A percentile compares a stretch with the other conserved stretches of the same genome.
These are phyloP conservation scores for Nicotiana tomentosiformis DNA, from an alignment of 257 asterid species.

Conservation along the genomic window DNA sequence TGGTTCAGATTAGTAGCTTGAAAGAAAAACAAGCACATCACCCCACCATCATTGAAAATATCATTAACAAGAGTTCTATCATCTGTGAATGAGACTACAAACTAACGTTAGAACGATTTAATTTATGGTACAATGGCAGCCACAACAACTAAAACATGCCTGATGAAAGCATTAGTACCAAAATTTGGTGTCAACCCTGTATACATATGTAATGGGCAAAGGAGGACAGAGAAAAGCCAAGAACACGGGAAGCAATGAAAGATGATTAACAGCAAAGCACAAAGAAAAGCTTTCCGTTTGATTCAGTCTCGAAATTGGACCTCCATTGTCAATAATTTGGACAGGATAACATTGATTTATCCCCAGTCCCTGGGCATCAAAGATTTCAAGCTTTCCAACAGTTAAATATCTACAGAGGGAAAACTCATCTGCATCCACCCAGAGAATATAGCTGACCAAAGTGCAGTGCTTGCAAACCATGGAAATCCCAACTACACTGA, in stretches of 20 bases:
- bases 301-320: conserved; percentile 19
- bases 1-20: background rate
- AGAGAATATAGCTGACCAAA: conserved; percentile 15
- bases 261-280: conserved; percentile 20
- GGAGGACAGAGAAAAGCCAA: conserved; percentile 12
- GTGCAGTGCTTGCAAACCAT: conserved; percentile 1
- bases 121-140: conserved; percentile 21
- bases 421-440: conserved; percentile 21
- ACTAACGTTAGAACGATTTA: conserved; percentile 8
- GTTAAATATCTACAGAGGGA: conserved; percentile 21
- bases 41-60: conserved; percentile 3
- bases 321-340: conserved; percentile 16
- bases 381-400: conserved; percentile 16
- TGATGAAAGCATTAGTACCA: conserved; percentile 19
- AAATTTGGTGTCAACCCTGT: conserved; percentile 22
- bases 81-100: conserved; percentile 16
- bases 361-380: conserved; percentile 20
- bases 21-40: background rate
- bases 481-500: background rate
- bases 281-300: conserved; percentile 18
- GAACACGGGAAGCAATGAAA: conserved; percentile 2
- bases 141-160: conserved; percentile 13
- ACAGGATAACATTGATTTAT: conserved; percentile 6
- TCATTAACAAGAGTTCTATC: conserved; percentile 12
- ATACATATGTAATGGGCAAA: conserved; percentile 12